Base-by-base conservation (phyloP, 257 asterid species). In the Paulownia fortunei region DNA sequence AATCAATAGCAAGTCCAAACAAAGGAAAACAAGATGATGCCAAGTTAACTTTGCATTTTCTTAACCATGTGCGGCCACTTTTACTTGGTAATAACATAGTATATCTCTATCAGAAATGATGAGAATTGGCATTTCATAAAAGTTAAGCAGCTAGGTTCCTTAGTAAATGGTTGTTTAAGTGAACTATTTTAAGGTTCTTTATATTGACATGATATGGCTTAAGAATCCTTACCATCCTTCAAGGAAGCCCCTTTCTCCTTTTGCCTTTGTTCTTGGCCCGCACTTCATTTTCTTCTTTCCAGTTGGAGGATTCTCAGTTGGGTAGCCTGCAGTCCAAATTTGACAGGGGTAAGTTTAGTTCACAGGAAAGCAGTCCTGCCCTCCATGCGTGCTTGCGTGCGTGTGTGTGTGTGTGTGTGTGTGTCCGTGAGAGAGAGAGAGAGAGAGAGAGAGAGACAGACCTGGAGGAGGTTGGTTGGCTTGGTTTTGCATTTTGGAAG, bases 191-290 rank as follows among this genome's bases (percentile, higher is more conserved):
- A 58, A 30, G n/a, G 41, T 23, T 10, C n/a, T 9, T 24, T 19
- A 18, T 74, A 39, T 24, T 4, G 39, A 16, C 41, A 41, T 54
- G 26, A 13, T 49, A 13, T 30, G 61, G 15, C 2, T 51, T 2
- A 37, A 19, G 42, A 13, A 68, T 30, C 36, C 78, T 80, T 85
- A 87, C 95, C 95, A 89, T 83, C 97, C 97, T 82, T 91, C 92
- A 69, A 91, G 46, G 82, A 88, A 91, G 6, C 97, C 93, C 64
- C 88, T 84, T 0, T 91, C 92, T 67, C 94, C 97, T 76, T 81
- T 91, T 6, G 94, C 80, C 84, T 91, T 91, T 74, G 91, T 69
- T 80, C 73, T 76, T 41, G 91, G 69, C 83, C 80, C 80, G 24
- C 71, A 83, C 83, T 79, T 89, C 81, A 64, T 84, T 80, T 84